Conservation (phyloP, 768 basidiomycete genomes). For the Rhodotorula paludigena region DNA sequence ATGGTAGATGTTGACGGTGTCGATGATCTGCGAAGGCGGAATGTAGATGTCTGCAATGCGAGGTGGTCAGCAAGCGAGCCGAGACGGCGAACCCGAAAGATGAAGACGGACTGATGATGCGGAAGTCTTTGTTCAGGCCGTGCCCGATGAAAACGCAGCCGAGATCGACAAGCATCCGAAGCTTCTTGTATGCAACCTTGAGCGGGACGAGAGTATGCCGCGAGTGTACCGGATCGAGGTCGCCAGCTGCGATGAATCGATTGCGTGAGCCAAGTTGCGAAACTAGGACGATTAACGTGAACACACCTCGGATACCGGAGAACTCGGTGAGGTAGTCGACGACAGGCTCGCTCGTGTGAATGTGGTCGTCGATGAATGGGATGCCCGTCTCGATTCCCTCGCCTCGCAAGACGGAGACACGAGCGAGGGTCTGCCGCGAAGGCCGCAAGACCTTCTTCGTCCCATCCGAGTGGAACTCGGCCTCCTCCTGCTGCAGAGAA, state of each 20-base stretch:
- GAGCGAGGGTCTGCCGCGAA: constrained; percentile 81
- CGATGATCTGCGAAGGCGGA: constrained; percentile 89
- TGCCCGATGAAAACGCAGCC: constrained; percentile 97
- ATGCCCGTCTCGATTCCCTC: constrained; percentile 70
- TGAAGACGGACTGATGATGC: constrained; percentile 79
- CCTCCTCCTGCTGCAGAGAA: constrained; percentile 96
- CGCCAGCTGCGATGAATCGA: constrained; percentile 62
- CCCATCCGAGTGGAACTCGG: constrained; percentile 89
- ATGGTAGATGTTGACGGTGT: constrained; percentile 96
- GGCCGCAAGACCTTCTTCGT: constrained; percentile 88
- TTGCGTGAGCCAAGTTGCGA: constrained; percentile 7
- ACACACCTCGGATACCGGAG: constrained; percentile 87
- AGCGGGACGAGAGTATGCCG: constrained; percentile 85
- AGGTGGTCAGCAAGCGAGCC: background rate
- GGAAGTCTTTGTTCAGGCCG: constrained; percentile 93
- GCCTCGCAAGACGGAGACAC: constrained; percentile 89
- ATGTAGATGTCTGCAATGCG: constrained; percentile 83
- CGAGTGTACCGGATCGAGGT: constrained; percentile 78
- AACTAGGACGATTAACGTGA: background rate
- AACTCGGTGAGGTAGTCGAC: constrained; percentile 96
- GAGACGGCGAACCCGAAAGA: background rate
- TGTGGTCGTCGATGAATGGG: constrained; percentile 97
- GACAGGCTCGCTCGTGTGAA: constrained; percentile 89
- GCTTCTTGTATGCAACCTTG: constrained; percentile 97
- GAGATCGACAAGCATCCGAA: constrained; percentile 82